A percentile compares a stretch with the other conserved stretches of the same genome.
phyloP scores from a whole-genome alignment of 2,329 filamentous ascomycete species.

The Colletotrichum cuscutae region DNA sequence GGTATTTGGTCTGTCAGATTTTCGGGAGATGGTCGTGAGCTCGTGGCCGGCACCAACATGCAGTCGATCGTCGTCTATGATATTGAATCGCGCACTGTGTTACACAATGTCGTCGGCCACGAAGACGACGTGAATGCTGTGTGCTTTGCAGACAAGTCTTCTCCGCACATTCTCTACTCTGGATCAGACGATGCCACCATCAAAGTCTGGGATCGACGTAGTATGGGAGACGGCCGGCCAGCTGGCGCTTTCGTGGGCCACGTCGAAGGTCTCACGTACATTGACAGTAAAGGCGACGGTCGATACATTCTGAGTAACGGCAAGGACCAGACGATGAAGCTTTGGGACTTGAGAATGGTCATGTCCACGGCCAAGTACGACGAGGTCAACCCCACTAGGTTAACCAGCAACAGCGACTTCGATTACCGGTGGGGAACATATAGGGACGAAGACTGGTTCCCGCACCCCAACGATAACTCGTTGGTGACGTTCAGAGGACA shows the following conservation, averaged over 20 bases:
- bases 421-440: constrained; percentile 80
- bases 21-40: constrained; percentile 88
- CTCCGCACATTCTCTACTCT: constrained; percentile 94
- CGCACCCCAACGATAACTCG: constrained; percentile 87
- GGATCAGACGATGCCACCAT: constrained; percentile 94
- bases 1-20: constrained; percentile 92
- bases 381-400: constrained; percentile 63
- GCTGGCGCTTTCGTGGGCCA: constrained; percentile 75
- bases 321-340: constrained; percentile 97
- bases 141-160: constrained; percentile 89
- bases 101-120: constrained; percentile 83
- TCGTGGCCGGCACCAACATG: constrained; percentile 88
- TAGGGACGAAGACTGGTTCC: constrained; percentile 72
- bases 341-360: constrained; percentile 95
- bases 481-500: constrained; percentile 95
- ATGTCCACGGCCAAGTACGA: constrained; percentile 76
- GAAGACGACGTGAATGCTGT: constrained; percentile 94
- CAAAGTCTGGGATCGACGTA: constrained; percentile 96
- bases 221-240: constrained; percentile 84
- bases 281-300: constrained; percentile 77
- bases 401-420: constrained; percentile 68
- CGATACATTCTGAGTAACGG: constrained; percentile 91
- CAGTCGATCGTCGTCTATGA: constrained; percentile 90
- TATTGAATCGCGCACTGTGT: constrained; percentile 80
- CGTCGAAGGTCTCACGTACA: constrained; percentile 73